phyloP scores from a whole-genome alignment of 202 grass and related monocot genomes.

The Elaeis oleifera region DNA sequence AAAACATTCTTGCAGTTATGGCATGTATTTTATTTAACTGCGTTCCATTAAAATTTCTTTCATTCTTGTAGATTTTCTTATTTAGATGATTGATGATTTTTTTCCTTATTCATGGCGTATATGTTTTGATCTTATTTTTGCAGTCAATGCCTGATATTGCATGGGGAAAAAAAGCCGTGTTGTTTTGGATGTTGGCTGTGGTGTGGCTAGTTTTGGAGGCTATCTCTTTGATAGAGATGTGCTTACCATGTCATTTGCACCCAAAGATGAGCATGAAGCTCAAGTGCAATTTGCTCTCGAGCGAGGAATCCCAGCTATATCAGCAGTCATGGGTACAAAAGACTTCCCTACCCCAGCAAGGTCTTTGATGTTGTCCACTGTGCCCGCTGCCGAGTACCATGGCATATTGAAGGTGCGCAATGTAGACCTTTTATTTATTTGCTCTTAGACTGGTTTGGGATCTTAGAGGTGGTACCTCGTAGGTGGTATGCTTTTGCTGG shows the following conservation, averaged over 20 bases:
- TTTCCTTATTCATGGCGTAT: no score
- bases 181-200: slow-evolving; percentile 75
- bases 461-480: slow-evolving; percentile 6
- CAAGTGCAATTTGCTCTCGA: slow-evolving; percentile 91
- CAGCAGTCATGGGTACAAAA: slow-evolving; percentile 85
- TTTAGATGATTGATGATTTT: no score
- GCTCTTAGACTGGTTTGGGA: not conserved
- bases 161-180: slow-evolving; percentile 60
- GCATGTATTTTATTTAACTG: no score
- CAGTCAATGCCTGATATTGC: slow-evolving; percentile 60
- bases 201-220: slow-evolving; percentile 82
- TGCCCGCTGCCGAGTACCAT: slow-evolving; percentile 79
- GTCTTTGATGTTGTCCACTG: slow-evolving; percentile 89
- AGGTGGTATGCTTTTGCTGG: slow-evolving; percentile 75
- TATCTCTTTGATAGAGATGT: slow-evolving; percentile 78
- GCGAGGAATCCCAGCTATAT: slow-evolving; percentile 88
- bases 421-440: not conserved
- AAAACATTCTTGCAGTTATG: no score
- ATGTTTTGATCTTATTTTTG: not conserved
- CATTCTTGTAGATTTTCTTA: no score
- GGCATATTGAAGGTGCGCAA: slow-evolving; percentile 79
- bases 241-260: slow-evolving; percentile 74
- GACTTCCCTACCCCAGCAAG: slow-evolving; percentile 61
- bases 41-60: no score
- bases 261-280: slow-evolving; percentile 85